phyloP scores from a whole-genome alignment of 2,329 filamentous ascomycete genomes.

The Calonectria crousiana region DNA sequence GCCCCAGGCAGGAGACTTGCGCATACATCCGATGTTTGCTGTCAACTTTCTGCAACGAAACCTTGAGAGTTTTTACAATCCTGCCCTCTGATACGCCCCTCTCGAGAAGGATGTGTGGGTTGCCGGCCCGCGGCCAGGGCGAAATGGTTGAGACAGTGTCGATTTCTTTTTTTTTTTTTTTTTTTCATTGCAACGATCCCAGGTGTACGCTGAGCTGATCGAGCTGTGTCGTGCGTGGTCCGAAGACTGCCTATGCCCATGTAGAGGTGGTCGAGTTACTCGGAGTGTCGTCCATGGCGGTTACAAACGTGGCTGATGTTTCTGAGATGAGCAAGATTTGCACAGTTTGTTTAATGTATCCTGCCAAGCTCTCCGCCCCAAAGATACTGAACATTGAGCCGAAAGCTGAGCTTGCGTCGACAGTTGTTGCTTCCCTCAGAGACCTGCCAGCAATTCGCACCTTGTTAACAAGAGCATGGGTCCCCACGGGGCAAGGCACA shows the following conservation, averaged over 20 bases:
- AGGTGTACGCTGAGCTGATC: not conserved
- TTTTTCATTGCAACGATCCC: not conserved
- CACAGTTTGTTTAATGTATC: not conserved
- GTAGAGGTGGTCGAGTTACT: not conserved
- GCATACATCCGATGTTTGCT: slow-evolving; percentile 27
- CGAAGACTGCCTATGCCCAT: not conserved
- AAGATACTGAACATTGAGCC: not conserved
- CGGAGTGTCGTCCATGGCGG: not conserved
- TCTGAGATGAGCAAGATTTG: not conserved
- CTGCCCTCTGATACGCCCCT: not conserved
- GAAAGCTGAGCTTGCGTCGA: not conserved
- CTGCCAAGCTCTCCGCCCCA: not conserved
- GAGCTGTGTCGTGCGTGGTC: slow-evolving; percentile 12
- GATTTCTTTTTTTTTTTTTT: not conserved
- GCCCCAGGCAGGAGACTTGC: slow-evolving; percentile 11
- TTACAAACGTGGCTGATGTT: not conserved
- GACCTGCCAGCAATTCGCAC: not conserved
- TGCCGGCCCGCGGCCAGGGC: not conserved
- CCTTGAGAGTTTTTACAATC: slow-evolving; percentile 1
- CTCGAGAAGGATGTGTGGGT: not conserved
- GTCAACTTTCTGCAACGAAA: not conserved
- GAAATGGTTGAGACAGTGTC: not conserved
- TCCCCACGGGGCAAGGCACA: slow-evolving; percentile 1
- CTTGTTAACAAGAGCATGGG: slow-evolving; percentile 2
- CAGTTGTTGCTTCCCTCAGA: not conserved